A percentile compares a stretch with the other conserved stretches of the same genome.
Evolutionary conservation across 148 eudicot species (phyloP).

Genomic region (Diospyros kaki): DNA sequence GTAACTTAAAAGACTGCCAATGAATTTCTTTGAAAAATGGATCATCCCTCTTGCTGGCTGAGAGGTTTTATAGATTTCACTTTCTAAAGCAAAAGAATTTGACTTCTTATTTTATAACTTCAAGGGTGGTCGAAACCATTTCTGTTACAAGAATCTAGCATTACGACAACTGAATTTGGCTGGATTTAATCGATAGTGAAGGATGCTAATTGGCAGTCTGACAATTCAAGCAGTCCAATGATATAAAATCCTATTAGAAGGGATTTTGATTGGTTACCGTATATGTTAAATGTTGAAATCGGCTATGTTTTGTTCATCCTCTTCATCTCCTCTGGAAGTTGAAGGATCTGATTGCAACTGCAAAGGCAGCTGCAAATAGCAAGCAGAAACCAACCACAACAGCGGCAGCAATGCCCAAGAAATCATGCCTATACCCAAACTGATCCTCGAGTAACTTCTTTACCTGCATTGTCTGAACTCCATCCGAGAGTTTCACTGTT

Average conservation of each 20-base stretch:
- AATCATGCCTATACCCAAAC: slow-evolving; percentile 66
- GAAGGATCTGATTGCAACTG: slow-evolving; percentile 62
- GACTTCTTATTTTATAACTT: not conserved
- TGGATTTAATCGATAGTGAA: not conserved
- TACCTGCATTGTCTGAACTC: slow-evolving; percentile 38
- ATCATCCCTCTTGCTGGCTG: not conserved
- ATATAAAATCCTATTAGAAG: not conserved
- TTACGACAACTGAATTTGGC: not conserved
- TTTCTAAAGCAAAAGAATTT: not conserved
- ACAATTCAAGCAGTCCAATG: not conserved
- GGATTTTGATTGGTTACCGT: slow-evolving; percentile 13
- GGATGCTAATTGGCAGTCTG: no score
- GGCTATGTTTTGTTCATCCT: not conserved
- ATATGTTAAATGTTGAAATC: not conserved
- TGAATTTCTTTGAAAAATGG: not conserved
- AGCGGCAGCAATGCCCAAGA: slow-evolving; percentile 49
- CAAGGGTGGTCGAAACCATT: not conserved
- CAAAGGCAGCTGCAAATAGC: slow-evolving; percentile 61
- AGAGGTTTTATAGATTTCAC: not conserved
- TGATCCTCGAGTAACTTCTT: slow-evolving; percentile 53
- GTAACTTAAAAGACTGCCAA: not conserved
- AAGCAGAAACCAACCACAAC: slow-evolving; percentile 63
- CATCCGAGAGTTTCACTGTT: slow-evolving; percentile 52
- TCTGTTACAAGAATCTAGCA: not conserved
- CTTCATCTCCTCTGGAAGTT: slow-evolving; percentile 79